Evolutionary conservation across 2,329 filamentous ascomycete genomes (phyloP).

Genomic region (Acarospora socialis): DNA sequence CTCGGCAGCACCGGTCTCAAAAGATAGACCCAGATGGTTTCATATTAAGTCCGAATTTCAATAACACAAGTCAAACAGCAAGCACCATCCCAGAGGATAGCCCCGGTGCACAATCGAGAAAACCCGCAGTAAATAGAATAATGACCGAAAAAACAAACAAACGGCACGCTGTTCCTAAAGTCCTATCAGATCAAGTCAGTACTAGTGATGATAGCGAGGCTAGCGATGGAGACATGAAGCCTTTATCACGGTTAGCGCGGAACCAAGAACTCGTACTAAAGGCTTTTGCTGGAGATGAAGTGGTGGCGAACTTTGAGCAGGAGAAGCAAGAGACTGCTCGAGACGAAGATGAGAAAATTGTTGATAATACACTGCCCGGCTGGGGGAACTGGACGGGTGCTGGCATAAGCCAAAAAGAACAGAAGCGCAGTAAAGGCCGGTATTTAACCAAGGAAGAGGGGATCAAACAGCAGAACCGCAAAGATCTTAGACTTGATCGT

Average conservation of each 20-base stretch:
- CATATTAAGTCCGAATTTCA: too few species aligned
- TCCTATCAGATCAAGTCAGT: slow-evolving; percentile 14
- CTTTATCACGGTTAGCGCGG: slow-evolving; percentile 29
- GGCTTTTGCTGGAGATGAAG: slow-evolving; percentile 80
- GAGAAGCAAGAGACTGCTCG: slow-evolving; percentile 61
- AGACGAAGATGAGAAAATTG: slow-evolving; percentile 68
- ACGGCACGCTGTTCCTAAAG: slow-evolving; percentile 8
- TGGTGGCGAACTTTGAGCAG: slow-evolving; percentile 61
- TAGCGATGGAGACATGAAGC: slow-evolving; percentile 27
- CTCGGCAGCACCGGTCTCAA: too few species aligned
- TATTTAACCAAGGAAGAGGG: slow-evolving; percentile 56
- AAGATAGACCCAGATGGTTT: too few species aligned
- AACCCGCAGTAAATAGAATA: too few species aligned
- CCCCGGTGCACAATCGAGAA: too few species aligned
- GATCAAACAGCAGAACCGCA: slow-evolving; percentile 59
- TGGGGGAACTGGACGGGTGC: slow-evolving; percentile 90
- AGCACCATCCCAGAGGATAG: too few species aligned
- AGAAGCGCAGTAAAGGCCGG: slow-evolving; percentile 35
- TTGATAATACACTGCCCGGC: slow-evolving; percentile 76
- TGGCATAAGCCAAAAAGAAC: slow-evolving; percentile 58
- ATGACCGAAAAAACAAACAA: slow-evolving; percentile 12
- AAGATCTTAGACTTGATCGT: slow-evolving; percentile 65
- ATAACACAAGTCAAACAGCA: too few species aligned
- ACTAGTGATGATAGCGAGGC: slow-evolving; percentile 30
- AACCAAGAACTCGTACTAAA: slow-evolving; percentile 57